Percentiles rank a stretch among this genome's conserved stretches.
Evolutionary conservation across 352 stramenopile genomes (phyloP).

Genomic region (Thalassiosira mediterranea): DNA sequence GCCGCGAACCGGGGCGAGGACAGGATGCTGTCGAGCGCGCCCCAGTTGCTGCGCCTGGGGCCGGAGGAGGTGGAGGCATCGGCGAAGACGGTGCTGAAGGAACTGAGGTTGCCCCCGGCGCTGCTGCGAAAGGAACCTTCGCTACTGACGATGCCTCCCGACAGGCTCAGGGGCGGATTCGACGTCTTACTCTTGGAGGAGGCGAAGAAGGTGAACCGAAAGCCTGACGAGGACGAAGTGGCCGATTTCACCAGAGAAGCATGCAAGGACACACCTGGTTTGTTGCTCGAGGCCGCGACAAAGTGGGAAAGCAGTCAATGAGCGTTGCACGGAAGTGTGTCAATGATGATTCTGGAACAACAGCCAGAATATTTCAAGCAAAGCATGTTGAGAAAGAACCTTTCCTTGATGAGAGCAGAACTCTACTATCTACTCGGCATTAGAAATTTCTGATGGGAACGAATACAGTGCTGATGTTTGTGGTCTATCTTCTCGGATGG

Average conservation of each 20-base stretch:
- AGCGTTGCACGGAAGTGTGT: too few species aligned
- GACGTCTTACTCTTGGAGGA: neutral
- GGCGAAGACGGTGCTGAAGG: conserved; percentile 16
- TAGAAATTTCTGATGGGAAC: too few species aligned
- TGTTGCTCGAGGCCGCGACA: conserved; percentile 21
- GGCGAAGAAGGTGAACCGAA: neutral
- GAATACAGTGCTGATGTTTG: too few species aligned
- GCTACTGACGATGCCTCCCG: conserved; percentile 13
- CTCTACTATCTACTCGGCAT: too few species aligned
- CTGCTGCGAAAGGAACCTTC: conserved; percentile 18
- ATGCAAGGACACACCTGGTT: conserved; percentile 19
- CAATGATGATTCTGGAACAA: too few species aligned
- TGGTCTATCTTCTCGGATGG: too few species aligned
- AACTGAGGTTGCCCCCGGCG: conserved; percentile 9
- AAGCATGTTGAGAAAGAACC: too few species aligned
- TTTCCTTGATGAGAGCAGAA: too few species aligned
- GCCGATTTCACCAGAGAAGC: neutral
- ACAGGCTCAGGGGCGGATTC: conserved; percentile 9
- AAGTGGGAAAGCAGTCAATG: too few species aligned
- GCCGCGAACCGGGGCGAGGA: conserved; percentile 10
- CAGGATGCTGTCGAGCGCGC: conserved; percentile 3
- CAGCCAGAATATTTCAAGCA: too few species aligned
- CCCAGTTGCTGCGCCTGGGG: conserved; percentile 15
- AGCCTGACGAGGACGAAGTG: conserved; percentile 2
- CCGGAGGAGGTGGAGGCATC: conserved; percentile 10